Base-by-base conservation (phyloP, 1,284 basidiomycete species). In the Vanrija pseudolonga region DNA sequence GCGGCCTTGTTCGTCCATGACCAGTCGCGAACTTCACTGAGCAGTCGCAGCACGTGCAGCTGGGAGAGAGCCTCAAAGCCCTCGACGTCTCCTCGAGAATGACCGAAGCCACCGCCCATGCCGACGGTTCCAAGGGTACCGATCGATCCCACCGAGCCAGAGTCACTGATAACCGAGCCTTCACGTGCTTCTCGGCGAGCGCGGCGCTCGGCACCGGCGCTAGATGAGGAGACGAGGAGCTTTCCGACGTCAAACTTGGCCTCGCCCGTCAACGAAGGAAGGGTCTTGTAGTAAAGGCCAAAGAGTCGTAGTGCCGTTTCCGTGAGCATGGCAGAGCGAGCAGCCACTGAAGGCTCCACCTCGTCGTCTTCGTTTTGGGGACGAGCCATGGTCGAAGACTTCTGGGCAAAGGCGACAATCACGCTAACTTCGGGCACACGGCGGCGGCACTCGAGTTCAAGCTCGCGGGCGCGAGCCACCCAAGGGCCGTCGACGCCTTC, bases 181-280 rank as follows among this genome's bases (percentile, higher is more conserved):
- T 69, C 69, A 26, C 69, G 64, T 4, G 68, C 69, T 45, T 74
- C 70, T 20, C 69, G 60, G 17, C 64, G 62, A 23, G 69, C 68
- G 50, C 68, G 55, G 55, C 70, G 61, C 58, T 76, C 76, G 20
- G 67, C 69, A 24, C 69, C 71, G 17, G 69, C 68, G 19, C 65
- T 76, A 26, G 80, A 75, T 45, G 82, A 79, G 49, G 79, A 83
- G 47, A 81, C 79, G 19, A 94, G 76, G 26, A 93, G 72, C 67
- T 90, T 90, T 14, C 90, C 90, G 18, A 87, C 83, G 70, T 97
- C 93, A 67, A 94, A 94, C 45, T 85, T 81, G 7, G 84, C 84
- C 69, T 94, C 92, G 0, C 84, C 82, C 0, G 88, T 84, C 4
- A 89, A 76, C 6, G 81, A 80, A 0, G 90, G 89, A 14, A 96